These are phyloP conservation scores for Physcomitrellopsis africana DNA, from an alignment of 225 moss, liverwort and hornwort species.

Conservation along the genomic window DNA sequence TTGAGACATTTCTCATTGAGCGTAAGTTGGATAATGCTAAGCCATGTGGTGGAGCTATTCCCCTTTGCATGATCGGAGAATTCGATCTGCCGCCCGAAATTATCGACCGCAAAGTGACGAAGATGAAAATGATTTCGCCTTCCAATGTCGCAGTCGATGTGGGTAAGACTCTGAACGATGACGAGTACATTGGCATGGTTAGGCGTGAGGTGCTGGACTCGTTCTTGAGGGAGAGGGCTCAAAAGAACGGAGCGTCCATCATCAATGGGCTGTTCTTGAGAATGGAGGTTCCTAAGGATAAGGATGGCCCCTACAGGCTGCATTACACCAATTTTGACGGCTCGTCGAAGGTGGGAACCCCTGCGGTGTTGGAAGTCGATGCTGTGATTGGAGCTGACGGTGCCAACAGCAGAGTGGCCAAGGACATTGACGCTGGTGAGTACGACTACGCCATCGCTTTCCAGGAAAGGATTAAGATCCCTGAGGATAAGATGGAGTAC, in stretches of 20 bases:
- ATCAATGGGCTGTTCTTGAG: slow-evolving; percentile 87
- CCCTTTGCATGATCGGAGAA: slow-evolving; percentile 93
- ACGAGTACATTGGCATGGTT: slow-evolving; percentile 98
- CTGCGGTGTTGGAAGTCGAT: slow-evolving; percentile 82
- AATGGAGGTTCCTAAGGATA: slow-evolving; percentile 90
- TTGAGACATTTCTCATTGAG: slow-evolving; percentile 91
- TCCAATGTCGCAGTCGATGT: slow-evolving; percentile 94
- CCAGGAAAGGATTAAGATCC: slow-evolving; percentile 90
- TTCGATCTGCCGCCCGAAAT: slow-evolving; percentile 78
- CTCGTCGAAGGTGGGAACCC: slow-evolving; percentile 58
- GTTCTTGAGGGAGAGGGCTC: slow-evolving; percentile 81
- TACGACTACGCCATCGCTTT: slow-evolving; percentile 99
- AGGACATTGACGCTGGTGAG: slow-evolving; percentile 92
- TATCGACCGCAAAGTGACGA: slow-evolving; percentile 96
- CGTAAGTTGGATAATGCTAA: slow-evolving; percentile 95
- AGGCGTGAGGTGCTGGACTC: slow-evolving; percentile 81
- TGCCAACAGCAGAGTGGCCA: slow-evolving; percentile 91
- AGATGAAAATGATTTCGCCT: slow-evolving; percentile 99
- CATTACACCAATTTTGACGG: slow-evolving; percentile 82
- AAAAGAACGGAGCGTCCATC: slow-evolving; percentile 63
- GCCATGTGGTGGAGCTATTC: slow-evolving; percentile 61
- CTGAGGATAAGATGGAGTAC: slow-evolving; percentile 93
- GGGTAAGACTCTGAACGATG: slow-evolving; percentile 87
- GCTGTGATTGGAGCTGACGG: slow-evolving; percentile 95
- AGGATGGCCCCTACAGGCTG: slow-evolving; percentile 71